These are phyloP conservation scores for Diophrys sp. DNA, from an alignment of 73 alveolate genomes.

Conservation along the genomic window DNA sequence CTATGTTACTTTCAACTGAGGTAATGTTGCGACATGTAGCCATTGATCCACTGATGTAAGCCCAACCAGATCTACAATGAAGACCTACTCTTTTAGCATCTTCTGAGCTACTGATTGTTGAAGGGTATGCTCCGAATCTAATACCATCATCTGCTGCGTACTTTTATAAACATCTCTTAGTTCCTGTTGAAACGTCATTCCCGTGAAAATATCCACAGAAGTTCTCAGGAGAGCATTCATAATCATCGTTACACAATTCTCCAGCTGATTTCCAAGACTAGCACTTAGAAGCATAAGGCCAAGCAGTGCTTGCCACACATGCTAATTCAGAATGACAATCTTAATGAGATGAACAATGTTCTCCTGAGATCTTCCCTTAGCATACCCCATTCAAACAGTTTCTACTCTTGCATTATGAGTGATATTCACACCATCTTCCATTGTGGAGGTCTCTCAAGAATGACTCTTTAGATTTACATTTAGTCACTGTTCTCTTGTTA, in stretches of 20 bases:
- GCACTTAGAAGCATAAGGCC: slow-evolving; percentile 11
- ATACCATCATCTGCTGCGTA: slow-evolving; percentile 8
- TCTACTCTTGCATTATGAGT: not conserved
- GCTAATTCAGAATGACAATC: slow-evolving; percentile 12
- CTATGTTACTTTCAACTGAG: slow-evolving; percentile 6
- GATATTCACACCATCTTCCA: slow-evolving; percentile 1
- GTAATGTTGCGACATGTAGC: slow-evolving; percentile 11
- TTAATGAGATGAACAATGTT: not conserved
- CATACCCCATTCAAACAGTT: slow-evolving; percentile 3
- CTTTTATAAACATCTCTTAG: slow-evolving; percentile 19
- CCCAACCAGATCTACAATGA: slow-evolving; percentile 1
- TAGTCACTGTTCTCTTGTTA: not conserved
- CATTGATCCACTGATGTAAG: slow-evolving; percentile 1
- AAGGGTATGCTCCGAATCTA: slow-evolving; percentile 2
- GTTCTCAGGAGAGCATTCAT: slow-evolving; percentile 13
- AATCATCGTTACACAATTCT: slow-evolving; percentile 3
- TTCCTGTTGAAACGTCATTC: not conserved
- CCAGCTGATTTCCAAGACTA: slow-evolving; percentile 16
- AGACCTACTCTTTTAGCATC: not conserved
- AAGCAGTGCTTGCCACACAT: slow-evolving; percentile 1
- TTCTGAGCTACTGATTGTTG: not conserved
- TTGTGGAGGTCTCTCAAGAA: not conserved
- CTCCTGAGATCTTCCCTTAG: not conserved
- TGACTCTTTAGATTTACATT: not conserved
- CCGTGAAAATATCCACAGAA: slow-evolving; percentile 17